Percentiles rank a stretch among this genome's conserved stretches.
Evolutionary conservation across 2,329 filamentous ascomycete genomes (phyloP).

Genomic region (Microcyclosporella mali): DNA sequence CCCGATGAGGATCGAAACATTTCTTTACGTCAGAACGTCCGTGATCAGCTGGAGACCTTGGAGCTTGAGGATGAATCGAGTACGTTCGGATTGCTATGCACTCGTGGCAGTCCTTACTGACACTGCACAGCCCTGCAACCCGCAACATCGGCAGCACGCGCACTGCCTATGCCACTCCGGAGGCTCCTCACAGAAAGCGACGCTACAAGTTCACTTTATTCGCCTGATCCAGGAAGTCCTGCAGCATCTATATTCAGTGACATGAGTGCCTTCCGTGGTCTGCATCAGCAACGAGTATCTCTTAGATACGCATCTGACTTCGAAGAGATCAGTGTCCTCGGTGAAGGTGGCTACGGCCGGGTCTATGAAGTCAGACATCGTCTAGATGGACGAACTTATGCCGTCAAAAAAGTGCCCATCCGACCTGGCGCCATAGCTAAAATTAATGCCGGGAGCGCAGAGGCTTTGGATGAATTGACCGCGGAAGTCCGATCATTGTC

Average conservation of each 20-base stretch:
- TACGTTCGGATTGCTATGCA: not conserved
- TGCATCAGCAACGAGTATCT: conserved; percentile 11
- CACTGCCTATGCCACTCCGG: conserved; percentile 10
- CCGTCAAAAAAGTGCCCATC: conserved; percentile 60
- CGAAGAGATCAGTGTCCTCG: conserved; percentile 50
- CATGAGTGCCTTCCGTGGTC: conserved; percentile 13
- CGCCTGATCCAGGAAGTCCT: conserved; percentile 6
- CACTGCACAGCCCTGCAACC: not conserved
- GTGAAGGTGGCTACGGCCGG: conserved; percentile 54
- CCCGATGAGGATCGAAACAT: conserved; percentile 33
- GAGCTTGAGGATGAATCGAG: not conserved
- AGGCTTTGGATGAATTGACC: conserved; percentile 52
- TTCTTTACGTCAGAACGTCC: conserved; percentile 31
- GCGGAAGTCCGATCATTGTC: conserved; percentile 58
- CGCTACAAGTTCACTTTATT: not conserved
- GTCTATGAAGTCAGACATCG: conserved; percentile 53
- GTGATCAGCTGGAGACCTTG: conserved; percentile 33
- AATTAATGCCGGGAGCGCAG: conserved; percentile 41
- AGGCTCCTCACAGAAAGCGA: conserved; percentile 18
- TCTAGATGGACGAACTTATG: conserved; percentile 57
- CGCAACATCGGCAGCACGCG: conserved; percentile 2
- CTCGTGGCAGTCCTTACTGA: not conserved
- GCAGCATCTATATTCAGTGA: conserved; percentile 11
- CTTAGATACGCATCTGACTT: conserved; percentile 44
- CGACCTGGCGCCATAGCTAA: conserved; percentile 39